Conservation (phyloP, 1,284 basidiomycete species). For the Ganoderma boninense region DNA sequence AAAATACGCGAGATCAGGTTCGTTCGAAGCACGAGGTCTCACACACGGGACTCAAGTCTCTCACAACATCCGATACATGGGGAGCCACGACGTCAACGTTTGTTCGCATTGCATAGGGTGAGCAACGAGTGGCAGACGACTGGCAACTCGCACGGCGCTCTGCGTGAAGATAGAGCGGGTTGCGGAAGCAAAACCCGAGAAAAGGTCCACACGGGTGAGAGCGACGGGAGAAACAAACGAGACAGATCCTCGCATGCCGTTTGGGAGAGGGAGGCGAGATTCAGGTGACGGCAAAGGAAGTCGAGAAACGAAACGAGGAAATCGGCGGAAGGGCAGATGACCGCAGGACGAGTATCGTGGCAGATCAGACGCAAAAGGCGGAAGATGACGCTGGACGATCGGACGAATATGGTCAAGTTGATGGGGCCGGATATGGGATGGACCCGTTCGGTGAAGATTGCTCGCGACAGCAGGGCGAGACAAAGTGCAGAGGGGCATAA, state of each 20-base stretch:
- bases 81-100: conserved; percentile 26
- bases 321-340: conserved; percentile 29
- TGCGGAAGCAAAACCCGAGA: conserved; percentile 18
- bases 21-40: conserved; percentile 6
- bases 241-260: conserved; percentile 26
- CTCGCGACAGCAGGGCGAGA: conserved; percentile 1
- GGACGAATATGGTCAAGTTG: conserved; percentile 22
- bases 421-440: conserved; percentile 26
- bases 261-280: conserved; percentile 14
- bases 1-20: not conserved
- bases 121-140: conserved; percentile 17
- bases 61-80: conserved; percentile 29
- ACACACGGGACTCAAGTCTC: not conserved
- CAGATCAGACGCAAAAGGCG: conserved; percentile 28
- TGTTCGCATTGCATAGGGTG: conserved; percentile 23
- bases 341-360: conserved; percentile 28
- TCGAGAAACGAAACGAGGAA: conserved; percentile 12
- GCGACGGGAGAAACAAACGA: conserved; percentile 15
- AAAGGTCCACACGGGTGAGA: conserved; percentile 22
- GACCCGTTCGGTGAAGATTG: conserved; percentile 17
- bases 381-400: conserved; percentile 29
- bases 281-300: conserved; percentile 28
- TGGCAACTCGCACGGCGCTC: conserved; percentile 14
- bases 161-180: conserved; percentile 21
- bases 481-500: not conserved